Percentiles rank a stretch among this genome's conserved stretches.
Evolutionary conservation across 441 rosid genomes (phyloP).

Genomic region (Viola pubescens): DNA sequence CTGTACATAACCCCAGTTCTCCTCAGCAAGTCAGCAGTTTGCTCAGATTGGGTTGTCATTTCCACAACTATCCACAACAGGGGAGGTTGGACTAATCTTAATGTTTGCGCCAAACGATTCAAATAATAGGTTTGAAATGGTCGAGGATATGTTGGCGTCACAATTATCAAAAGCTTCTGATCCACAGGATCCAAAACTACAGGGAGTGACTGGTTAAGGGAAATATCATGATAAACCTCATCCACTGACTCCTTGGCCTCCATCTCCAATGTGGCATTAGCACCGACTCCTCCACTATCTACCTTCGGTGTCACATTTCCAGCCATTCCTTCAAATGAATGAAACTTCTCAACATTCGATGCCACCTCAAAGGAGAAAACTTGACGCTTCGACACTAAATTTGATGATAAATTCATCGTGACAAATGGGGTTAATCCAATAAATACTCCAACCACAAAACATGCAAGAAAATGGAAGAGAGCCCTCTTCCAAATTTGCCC

Average conservation of each 20-base stretch:
- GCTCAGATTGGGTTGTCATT: conserved; percentile 45
- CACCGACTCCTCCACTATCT: conserved; percentile 10
- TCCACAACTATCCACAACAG: conserved; percentile 67
- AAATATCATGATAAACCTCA: conserved; percentile 4
- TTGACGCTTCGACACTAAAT: conserved; percentile 25
- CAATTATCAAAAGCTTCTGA: conserved; percentile 47
- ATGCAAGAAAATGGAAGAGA: conserved; percentile 37
- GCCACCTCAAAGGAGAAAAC: conserved; percentile 33
- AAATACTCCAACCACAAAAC: conserved; percentile 45
- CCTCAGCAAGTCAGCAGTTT: conserved; percentile 47
- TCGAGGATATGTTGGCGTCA: conserved; percentile 39
- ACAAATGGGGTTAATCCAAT: conserved; percentile 42
- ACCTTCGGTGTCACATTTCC: conserved; percentile 16
- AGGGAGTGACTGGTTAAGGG: conserved; percentile 17
- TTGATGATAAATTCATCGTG: conserved; percentile 29
- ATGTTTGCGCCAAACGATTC: conserved; percentile 39
- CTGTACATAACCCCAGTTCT: conserved; percentile 49
- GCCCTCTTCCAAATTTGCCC: conserved; percentile 49
- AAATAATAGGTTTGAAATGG: conserved; percentile 41
- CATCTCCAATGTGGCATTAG: conserved; percentile 20
- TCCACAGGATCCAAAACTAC: conserved; percentile 20
- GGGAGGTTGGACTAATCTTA: conserved; percentile 44
- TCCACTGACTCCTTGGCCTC: conserved; percentile 19
- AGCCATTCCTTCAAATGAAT: conserved; percentile 13
- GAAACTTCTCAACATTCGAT: conserved; percentile 25